Evolutionary conservation across 129 eudicot species (phyloP).

Genomic region (Pittosporum tobira): DNA sequence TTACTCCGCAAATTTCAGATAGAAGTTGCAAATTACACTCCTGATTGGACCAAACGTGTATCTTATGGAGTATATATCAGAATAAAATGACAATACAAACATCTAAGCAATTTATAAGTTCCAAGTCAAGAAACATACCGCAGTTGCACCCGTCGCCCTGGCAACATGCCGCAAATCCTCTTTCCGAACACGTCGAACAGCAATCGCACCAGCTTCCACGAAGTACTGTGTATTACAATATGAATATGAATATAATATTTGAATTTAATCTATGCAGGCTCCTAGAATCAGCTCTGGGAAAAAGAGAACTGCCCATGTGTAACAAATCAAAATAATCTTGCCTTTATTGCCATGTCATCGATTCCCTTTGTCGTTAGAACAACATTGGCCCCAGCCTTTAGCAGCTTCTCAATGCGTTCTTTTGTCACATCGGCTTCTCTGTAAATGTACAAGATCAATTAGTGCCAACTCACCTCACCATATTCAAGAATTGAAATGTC

Average conservation of each 20-base stretch:
- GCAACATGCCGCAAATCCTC: slow-evolving; percentile 98
- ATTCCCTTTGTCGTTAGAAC: slow-evolving; percentile 93
- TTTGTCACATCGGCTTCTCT: slow-evolving; percentile 99
- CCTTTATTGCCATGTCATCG: slow-evolving; percentile 99
- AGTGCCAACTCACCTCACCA: not conserved
- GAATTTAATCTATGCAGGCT: not conserved
- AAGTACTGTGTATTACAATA: no score
- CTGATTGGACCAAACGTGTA: no score
- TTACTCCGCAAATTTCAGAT: no score
- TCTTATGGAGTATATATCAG: no score
- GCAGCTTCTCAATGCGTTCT: slow-evolving; percentile 88
- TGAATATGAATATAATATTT: no score
- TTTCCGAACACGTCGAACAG: slow-evolving; percentile 91
- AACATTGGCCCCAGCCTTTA: slow-evolving; percentile 98
- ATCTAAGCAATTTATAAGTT: no score
- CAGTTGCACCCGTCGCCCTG: slow-evolving; percentile 94
- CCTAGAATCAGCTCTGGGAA: not conserved
- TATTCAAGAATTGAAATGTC: not conserved
- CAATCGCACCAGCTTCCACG: slow-evolving; percentile 99
- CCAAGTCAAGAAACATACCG: slow-evolving; percentile 35
- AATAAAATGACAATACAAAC: no score
- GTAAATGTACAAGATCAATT: slow-evolving; percentile 8
- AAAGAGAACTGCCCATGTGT: not conserved
- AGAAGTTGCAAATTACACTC: no score
- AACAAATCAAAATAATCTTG: slow-evolving; percentile 13